Conservation (phyloP, 257 asterid genomes). For the Nicotiana undulata region DNA sequence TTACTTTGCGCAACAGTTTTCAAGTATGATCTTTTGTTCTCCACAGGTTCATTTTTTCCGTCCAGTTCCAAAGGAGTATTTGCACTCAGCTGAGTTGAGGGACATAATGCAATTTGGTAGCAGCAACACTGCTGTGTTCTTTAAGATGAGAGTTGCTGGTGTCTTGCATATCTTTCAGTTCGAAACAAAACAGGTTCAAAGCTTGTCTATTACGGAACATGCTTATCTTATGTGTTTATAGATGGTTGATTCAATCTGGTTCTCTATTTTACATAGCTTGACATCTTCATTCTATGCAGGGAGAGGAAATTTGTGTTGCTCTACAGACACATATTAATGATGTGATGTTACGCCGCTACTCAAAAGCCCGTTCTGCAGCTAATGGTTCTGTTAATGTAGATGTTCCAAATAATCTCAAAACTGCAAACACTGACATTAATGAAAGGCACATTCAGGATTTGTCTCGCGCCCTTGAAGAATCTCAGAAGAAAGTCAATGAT, state of each 20-base stretch:
- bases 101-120: constrained; percentile 99
- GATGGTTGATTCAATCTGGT: background rate
- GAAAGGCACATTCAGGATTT: constrained; percentile 76
- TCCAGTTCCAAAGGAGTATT: constrained; percentile 94
- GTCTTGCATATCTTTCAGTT: constrained; percentile 94
- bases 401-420: constrained; percentile 46
- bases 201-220: background rate
- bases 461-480: constrained; percentile 81
- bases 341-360: constrained; percentile 95
- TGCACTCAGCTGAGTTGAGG: constrained; percentile 96
- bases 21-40: constrained; percentile 7
- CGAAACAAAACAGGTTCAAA: constrained; percentile 87
- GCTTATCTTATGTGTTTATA: background rate
- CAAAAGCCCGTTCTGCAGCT: constrained; percentile 83
- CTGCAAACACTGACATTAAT: constrained; percentile 38
- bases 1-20: background rate
- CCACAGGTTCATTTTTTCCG: constrained; percentile 97
- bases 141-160: constrained; percentile 99
- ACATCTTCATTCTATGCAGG: constrained; percentile 41
- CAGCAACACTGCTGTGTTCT: constrained; percentile 95
- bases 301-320: constrained; percentile 98
- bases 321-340: constrained; percentile 99
- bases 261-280: background rate
- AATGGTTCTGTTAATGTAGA: constrained; percentile 70
- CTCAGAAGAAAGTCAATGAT: constrained; percentile 59